These are phyloP conservation scores for Lactarius hatsudake DNA, from an alignment of 768 basidiomycete species.

Conservation along the genomic window DNA sequence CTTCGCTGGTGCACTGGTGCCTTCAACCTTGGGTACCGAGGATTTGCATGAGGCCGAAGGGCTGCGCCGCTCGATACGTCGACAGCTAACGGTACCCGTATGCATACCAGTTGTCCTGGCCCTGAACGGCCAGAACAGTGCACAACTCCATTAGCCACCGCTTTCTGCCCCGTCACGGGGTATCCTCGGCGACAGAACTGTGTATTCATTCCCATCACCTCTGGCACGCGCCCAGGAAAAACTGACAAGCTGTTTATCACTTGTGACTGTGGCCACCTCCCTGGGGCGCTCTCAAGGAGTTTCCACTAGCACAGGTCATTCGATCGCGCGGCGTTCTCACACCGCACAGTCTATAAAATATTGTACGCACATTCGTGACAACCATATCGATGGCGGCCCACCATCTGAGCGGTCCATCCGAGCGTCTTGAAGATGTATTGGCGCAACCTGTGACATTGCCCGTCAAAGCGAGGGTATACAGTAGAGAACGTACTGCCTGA, in stretches of 20 bases:
- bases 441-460: background rate
- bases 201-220: background rate
- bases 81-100: background rate
- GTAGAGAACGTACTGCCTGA: background rate
- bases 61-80: background rate
- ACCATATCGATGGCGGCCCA: background rate
- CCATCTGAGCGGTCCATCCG: background rate
- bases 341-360: background rate
- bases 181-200: background rate
- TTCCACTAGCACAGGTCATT: background rate
- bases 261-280: background rate
- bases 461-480: background rate
- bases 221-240: background rate
- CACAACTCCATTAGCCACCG: background rate
- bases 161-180: background rate
- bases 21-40: background rate
- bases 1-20: background rate
- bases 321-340: conserved; percentile 15
- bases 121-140: background rate
- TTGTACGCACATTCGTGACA: background rate
- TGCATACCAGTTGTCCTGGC: background rate
- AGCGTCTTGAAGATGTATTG: background rate
- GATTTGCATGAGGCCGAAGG: background rate
- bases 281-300: conserved; percentile 1
- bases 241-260: background rate